Evolutionary conservation across 352 stramenopile species (phyloP).

Genomic region (Globisporangium iwayamae): DNA sequence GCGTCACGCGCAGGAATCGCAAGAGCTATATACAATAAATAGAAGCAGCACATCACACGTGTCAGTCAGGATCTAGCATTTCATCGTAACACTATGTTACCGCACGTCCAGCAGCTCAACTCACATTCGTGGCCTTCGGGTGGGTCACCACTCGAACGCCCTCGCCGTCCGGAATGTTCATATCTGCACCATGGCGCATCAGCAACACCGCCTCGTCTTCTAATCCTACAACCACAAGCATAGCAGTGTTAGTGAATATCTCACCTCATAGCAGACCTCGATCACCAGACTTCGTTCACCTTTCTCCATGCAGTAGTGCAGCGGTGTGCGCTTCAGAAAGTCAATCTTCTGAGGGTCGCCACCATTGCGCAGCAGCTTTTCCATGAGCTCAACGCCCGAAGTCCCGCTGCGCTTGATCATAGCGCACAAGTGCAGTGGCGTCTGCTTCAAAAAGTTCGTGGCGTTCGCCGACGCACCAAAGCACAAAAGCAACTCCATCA

Average conservation of each 20-base stretch:
- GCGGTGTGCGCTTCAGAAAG: constrained; percentile 67
- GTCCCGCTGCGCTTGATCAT: constrained; percentile 58
- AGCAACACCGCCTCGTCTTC: constrained; percentile 55
- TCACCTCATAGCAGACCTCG: neutral
- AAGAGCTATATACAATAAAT: constrained; percentile 26
- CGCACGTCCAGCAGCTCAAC: constrained; percentile 22
- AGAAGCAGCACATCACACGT: constrained; percentile 12
- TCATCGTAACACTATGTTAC: neutral
- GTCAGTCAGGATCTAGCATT: neutral
- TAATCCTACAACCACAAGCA: constrained; percentile 35
- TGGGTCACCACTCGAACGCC: constrained; percentile 50
- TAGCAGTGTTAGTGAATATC: constrained; percentile 9
- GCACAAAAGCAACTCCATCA: constrained; percentile 65
- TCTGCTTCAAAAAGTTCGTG: constrained; percentile 71
- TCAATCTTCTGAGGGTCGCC: constrained; percentile 51
- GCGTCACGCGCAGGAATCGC: constrained; percentile 48
- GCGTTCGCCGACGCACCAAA: constrained; percentile 64
- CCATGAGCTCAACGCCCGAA: constrained; percentile 46
- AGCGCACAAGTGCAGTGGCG: constrained; percentile 62
- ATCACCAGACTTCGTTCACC: constrained; percentile 37
- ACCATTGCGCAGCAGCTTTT: constrained; percentile 57
- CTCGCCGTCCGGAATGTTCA: constrained; percentile 66
- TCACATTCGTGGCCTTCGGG: constrained; percentile 57
- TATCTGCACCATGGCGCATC: constrained; percentile 61
- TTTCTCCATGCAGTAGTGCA: constrained; percentile 79